A percentile compares a stretch with the other conserved stretches of the same genome.
Conservation (phyloP, 441 rosid species). For the Corymbia calophylla region DNA sequence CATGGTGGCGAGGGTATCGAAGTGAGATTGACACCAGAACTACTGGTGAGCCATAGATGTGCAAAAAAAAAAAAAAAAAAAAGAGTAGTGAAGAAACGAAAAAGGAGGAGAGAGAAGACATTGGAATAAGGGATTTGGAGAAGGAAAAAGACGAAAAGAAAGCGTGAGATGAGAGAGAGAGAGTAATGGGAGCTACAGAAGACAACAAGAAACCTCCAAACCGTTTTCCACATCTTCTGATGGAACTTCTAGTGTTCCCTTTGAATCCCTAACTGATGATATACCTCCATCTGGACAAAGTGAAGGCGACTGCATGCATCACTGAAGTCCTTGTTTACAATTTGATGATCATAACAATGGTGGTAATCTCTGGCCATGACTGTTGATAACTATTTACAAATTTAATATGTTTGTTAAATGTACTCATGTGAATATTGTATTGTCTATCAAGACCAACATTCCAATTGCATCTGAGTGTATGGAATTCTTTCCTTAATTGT, state of each 20-base stretch:
- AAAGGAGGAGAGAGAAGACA: no score
- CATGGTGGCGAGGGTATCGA: no score
- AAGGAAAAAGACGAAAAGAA: no score
- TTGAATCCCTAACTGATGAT: no score
- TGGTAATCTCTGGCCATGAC: no score
- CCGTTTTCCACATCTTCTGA: background rate
- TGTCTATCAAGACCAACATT: background rate
- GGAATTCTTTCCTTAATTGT: background rate
- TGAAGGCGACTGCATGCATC: background rate
- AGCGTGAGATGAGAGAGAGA: background rate
- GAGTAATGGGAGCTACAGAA: background rate
- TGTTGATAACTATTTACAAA: no score
- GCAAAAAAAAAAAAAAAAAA: no score
- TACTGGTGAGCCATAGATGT: rapidly evolving
- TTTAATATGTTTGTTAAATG: background rate
- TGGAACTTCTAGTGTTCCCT: background rate
- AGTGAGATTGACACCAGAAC: no score
- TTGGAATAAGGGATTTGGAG: background rate
- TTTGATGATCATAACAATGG: rapidly evolving
- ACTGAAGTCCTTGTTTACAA: background rate
- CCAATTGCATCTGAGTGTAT: background rate
- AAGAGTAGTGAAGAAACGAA: no score
- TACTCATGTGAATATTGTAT: no score
- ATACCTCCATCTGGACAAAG: background rate
- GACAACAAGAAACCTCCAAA: no score